These are phyloP conservation scores for Pythium phragmitis DNA, from an alignment of 352 stramenopile genomes.

Conservation along the genomic window DNA sequence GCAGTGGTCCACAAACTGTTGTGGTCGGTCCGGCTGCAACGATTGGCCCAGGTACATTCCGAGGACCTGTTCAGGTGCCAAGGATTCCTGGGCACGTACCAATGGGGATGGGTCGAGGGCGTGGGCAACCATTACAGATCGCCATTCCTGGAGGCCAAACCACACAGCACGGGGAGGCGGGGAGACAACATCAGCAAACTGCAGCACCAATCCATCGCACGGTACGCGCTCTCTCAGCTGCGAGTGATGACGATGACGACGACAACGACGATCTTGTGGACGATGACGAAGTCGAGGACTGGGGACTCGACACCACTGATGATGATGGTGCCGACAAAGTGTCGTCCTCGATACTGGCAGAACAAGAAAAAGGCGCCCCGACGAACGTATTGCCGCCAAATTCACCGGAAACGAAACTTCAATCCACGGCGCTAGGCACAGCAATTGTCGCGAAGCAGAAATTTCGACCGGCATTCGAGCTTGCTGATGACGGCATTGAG, in stretches of 20 bases:
- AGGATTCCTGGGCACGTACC: conserved; percentile 1
- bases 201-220: not conserved
- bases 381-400: not conserved
- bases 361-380: not conserved
- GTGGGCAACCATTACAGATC: conserved; percentile 20
- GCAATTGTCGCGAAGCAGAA: not conserved
- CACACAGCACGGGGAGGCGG: conserved; percentile 6
- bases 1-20: not conserved
- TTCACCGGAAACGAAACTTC: not conserved
- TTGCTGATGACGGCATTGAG: conserved; percentile 13
- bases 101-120: conserved; percentile 11
- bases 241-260: conserved; percentile 27
- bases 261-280: conserved; percentile 22
- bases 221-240: not conserved
- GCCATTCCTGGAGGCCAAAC: conserved; percentile 8
- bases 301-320: conserved; percentile 12
- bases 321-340: not conserved
- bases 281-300: conserved; percentile 29
- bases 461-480: conserved; percentile 18
- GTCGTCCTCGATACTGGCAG: not conserved
- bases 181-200: not conserved
- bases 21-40: not conserved
- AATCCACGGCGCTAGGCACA: not conserved
- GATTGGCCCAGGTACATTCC: conserved; percentile 9
- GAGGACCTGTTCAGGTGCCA: not conserved